Conservation (phyloP, 129 eudicot species). For the Pittosporum tobira region DNA sequence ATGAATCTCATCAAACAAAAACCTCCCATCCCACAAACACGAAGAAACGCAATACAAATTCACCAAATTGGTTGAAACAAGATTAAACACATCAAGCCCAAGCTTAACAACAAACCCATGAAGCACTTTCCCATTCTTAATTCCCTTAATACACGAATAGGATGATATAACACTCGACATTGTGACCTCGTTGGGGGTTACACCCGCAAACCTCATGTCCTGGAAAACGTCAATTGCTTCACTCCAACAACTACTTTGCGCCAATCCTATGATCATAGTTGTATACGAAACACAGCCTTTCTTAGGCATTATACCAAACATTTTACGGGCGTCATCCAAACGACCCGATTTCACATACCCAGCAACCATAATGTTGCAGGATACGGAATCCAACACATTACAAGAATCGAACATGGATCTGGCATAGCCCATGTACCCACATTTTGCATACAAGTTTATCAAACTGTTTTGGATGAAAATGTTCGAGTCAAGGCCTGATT, state of each 20-base stretch:
- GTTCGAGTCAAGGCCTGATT: slow-evolving; percentile 44
- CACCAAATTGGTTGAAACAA: slow-evolving; percentile 70
- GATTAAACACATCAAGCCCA: slow-evolving; percentile 49
- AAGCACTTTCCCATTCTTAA: slow-evolving; percentile 27
- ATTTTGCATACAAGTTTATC: slow-evolving; percentile 62
- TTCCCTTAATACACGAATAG: slow-evolving; percentile 34
- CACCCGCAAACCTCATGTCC: slow-evolving; percentile 54
- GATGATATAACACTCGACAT: slow-evolving; percentile 61
- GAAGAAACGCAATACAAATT: slow-evolving; percentile 49
- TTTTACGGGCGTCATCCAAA: slow-evolving; percentile 46
- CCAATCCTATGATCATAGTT: slow-evolving; percentile 80
- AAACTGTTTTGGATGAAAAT: slow-evolving; percentile 68
- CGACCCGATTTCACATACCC: slow-evolving; percentile 47
- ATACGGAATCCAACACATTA: slow-evolving; percentile 37
- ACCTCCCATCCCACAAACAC: slow-evolving; percentile 43
- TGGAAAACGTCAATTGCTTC: slow-evolving; percentile 50
- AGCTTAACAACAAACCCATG: slow-evolving; percentile 58
- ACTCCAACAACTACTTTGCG: slow-evolving; percentile 36
- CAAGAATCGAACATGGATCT: slow-evolving; percentile 38
- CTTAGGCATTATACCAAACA: slow-evolving; percentile 70
- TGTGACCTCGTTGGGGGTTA: slow-evolving; percentile 62
- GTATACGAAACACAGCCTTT: slow-evolving; percentile 57
- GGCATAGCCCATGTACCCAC: slow-evolving; percentile 41
- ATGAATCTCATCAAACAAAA: slow-evolving; percentile 54
- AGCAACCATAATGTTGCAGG: slow-evolving; percentile 63